Conservation (phyloP, 148 eudicot species). For the Vaccinium darrowii region DNA sequence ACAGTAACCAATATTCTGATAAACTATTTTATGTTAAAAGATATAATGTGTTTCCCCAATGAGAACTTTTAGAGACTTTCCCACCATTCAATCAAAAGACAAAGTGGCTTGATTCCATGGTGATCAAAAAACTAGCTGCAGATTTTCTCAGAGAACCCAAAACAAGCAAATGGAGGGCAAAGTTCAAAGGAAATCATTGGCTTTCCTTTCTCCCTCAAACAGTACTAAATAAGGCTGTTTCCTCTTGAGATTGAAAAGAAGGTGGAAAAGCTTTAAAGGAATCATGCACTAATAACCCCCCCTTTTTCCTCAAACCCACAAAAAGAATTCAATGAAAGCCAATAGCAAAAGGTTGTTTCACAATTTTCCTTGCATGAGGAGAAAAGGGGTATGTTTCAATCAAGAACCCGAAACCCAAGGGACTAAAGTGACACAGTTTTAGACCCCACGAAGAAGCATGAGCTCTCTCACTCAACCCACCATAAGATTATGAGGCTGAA, state of each 20-base stretch:
- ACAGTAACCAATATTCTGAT: neutral
- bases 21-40: neutral
- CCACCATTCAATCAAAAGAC: slow-evolving; percentile 1
- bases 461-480: slow-evolving; percentile 4
- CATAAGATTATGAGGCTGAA: slow-evolving; percentile 20
- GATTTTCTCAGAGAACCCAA: slow-evolving; percentile 32
- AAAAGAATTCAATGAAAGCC: slow-evolving; percentile 20
- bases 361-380: slow-evolving; percentile 34
- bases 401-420: slow-evolving; percentile 43
- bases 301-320: slow-evolving; percentile 20
- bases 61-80: slow-evolving; percentile 3
- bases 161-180: slow-evolving; percentile 31
- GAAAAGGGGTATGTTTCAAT: slow-evolving; percentile 35
- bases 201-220: slow-evolving; percentile 40
- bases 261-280: neutral
- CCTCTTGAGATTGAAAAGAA: slow-evolving; percentile 9
- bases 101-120: slow-evolving; percentile 6
- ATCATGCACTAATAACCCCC: neutral
- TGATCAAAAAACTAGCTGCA: slow-evolving; percentile 7
- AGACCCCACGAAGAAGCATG: slow-evolving; percentile 24
- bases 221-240: slow-evolving; percentile 17
- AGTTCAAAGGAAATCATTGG: slow-evolving; percentile 25
- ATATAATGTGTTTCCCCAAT: neutral
- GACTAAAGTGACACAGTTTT: slow-evolving; percentile 23
- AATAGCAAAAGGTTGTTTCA: slow-evolving; percentile 13